phyloP scores from a whole-genome alignment of 139 green algal species.

The Chlamydomonas applanata region DNA sequence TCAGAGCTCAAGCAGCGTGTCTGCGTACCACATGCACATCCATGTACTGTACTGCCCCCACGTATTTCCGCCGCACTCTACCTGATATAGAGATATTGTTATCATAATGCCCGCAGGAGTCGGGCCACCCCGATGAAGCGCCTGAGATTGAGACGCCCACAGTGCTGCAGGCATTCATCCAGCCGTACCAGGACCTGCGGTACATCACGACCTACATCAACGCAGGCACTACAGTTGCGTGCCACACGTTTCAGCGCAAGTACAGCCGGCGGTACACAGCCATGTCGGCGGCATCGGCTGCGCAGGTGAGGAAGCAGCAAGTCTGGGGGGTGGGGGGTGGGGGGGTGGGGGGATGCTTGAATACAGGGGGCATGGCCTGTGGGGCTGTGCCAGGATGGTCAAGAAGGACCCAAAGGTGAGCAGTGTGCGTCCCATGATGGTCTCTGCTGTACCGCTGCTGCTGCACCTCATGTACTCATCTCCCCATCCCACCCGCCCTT shows the following conservation, averaged over 20 bases:
- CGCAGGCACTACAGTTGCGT: conserved; percentile 37
- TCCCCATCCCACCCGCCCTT: neutral
- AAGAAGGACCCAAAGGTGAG: too few species aligned
- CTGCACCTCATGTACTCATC: neutral
- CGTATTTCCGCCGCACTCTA: too few species aligned
- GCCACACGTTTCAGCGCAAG: conserved; percentile 63
- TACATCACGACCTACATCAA: conserved; percentile 62
- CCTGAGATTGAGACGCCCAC: conserved; percentile 38
- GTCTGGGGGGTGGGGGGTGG: too few species aligned
- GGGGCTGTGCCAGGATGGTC: too few species aligned
- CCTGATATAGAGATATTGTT: too few species aligned
- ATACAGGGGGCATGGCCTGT: too few species aligned
- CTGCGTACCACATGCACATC: too few species aligned
- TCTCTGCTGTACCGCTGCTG: too few species aligned
- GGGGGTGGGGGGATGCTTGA: too few species aligned
- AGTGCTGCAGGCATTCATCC: conserved; percentile 46
- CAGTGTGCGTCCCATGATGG: too few species aligned
- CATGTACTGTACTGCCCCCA: too few species aligned
- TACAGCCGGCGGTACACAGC: conserved; percentile 53
- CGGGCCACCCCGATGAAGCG: neutral
- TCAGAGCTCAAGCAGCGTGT: too few species aligned
- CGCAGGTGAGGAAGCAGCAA: neutral
- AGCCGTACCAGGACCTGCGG: conserved; percentile 52
- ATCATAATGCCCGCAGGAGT: conserved; percentile 24
- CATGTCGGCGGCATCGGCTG: conserved; percentile 11